phyloP scores from a whole-genome alignment of 1,284 basidiomycete species.

The Trametes pubescens region DNA sequence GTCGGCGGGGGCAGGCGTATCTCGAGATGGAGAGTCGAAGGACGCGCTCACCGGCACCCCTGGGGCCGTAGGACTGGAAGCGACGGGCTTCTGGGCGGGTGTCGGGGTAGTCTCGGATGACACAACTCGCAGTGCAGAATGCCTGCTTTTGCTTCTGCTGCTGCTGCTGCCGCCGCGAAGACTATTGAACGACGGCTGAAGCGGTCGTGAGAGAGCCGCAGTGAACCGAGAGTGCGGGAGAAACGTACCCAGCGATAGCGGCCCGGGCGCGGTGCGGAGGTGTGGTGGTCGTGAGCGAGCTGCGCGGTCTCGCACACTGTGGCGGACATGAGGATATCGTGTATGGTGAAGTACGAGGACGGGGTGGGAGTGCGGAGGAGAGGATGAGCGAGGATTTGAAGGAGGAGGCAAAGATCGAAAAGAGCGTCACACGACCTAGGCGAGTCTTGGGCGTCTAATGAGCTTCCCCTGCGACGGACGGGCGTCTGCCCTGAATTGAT shows the following conservation, averaged over 20 bases:
- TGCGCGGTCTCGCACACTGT: constrained; percentile 17
- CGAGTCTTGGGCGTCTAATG: constrained; percentile 11
- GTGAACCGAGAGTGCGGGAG: background rate
- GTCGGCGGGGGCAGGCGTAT: constrained; percentile 16
- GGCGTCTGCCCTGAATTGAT: constrained; percentile 21
- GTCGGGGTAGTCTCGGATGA: constrained; percentile 15
- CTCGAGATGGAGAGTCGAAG: constrained; percentile 10
- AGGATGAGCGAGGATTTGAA: constrained; percentile 4
- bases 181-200: constrained; percentile 9
- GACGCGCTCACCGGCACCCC: constrained; percentile 22
- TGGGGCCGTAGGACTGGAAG: constrained; percentile 11
- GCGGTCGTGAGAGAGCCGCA: constrained; percentile 9
- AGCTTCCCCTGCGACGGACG: background rate
- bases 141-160: constrained; percentile 20
- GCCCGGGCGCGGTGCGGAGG: background rate
- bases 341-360: background rate
- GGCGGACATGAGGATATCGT: constrained; percentile 22
- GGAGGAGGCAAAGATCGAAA: constrained; percentile 7
- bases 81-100: constrained; percentile 3
- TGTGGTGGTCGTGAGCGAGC: background rate
- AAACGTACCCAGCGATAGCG: constrained; percentile 28
- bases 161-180: constrained; percentile 17
- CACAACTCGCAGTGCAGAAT: constrained; percentile 11
- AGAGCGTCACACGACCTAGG: constrained; percentile 25
- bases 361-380: background rate